Base-by-base conservation (phyloP, 2,329 filamentous ascomycete genomes). In the Aureobasidium lini region DNA sequence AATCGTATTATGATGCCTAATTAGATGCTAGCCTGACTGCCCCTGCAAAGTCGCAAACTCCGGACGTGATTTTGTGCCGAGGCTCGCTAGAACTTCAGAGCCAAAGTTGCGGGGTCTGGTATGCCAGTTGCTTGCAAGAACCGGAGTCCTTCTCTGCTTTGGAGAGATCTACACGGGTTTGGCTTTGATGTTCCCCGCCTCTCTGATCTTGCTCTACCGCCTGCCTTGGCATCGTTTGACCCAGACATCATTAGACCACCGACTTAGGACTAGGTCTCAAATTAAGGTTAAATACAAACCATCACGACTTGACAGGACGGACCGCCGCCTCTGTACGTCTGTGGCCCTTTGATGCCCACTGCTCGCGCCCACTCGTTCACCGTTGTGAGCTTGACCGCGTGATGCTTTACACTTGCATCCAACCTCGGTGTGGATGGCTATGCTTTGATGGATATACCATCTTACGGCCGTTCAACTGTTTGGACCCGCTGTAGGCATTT, bases 301-400 rank as follows among this genome's bases (percentile, higher is more conserved):
- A 40, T 52, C 48, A 40, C 48, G 48, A 52, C 48, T 52, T 52
- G 48, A 52, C 48, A 52, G 36, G 16, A 31, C 48, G 36, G n/a
- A 28, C 16, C 48, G 36, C 48, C 11, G 23, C 34, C 34, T 11
- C 3, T 29, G 48, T 7, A 29, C 31, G 36, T 52, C 48, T 28
- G 47, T 50, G 47, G 47, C 16, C 9, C 32, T 9, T 6, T 10
- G 18, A 39, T 16, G 5, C n/a, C 11, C 18, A 16, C 34, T 16
- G 16, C 18, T 28, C 18, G 47, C 34, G 18, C 16, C 47, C 47
- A 37, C 18, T 11, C 23, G 18, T 29, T 34, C n/a, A 13, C 48
- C 34, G 34, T 39, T 39, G 9, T 29, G 48, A 52, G 48, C 48
- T 52, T 52, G 48, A 39, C 36, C 48, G 48, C 48, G 13, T 52